Evolutionary conservation across 2,329 filamentous ascomycete genomes (phyloP).

Genomic region (Diatrype stigma): DNA sequence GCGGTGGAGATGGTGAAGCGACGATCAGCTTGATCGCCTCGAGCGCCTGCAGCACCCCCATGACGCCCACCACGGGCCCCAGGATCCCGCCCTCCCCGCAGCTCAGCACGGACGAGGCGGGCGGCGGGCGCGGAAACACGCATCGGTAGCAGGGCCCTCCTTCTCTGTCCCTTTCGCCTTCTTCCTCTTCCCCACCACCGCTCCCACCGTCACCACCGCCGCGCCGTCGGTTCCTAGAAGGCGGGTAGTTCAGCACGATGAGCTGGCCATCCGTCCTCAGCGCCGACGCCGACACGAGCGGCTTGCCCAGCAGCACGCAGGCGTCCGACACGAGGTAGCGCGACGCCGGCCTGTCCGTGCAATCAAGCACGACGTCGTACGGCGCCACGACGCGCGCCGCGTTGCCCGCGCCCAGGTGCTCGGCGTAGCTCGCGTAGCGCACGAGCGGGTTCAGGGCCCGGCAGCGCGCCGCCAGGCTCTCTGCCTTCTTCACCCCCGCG

Average conservation of each 20-base stretch:
- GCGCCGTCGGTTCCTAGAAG: constrained; percentile 51
- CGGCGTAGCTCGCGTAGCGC: constrained; percentile 57
- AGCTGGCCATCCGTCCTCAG: constrained; percentile 86
- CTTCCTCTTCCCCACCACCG: constrained; percentile 38
- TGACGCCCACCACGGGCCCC: constrained; percentile 85
- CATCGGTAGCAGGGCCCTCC: constrained; percentile 91
- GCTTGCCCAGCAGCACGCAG: constrained; percentile 73
- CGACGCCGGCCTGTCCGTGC: constrained; percentile 87
- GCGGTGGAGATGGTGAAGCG: constrained; percentile 10
- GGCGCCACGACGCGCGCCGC: constrained; percentile 60
- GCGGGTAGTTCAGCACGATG: constrained; percentile 80
- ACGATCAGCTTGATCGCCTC: constrained; percentile 83
- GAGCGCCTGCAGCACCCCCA: constrained; percentile 88
- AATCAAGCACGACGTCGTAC: constrained; percentile 88
- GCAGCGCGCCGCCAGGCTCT: constrained; percentile 60
- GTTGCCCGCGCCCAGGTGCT: constrained; percentile 64
- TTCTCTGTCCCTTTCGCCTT: constrained; percentile 27
- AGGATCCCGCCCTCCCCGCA: constrained; percentile 93
- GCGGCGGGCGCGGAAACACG: constrained; percentile 83
- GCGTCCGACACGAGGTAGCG: constrained; percentile 91
- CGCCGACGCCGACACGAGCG: constrained; percentile 84
- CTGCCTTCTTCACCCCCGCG: constrained; percentile 74
- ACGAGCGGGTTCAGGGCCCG: constrained; percentile 68
- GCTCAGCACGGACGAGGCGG: constrained; percentile 73
- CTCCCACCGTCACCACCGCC: constrained; percentile 32